Evolutionary conservation across 73 alveolate species (phyloP), one percentile per base, ranked within the genome.

Genomic region (Symbiodinium pilosum): DNA sequence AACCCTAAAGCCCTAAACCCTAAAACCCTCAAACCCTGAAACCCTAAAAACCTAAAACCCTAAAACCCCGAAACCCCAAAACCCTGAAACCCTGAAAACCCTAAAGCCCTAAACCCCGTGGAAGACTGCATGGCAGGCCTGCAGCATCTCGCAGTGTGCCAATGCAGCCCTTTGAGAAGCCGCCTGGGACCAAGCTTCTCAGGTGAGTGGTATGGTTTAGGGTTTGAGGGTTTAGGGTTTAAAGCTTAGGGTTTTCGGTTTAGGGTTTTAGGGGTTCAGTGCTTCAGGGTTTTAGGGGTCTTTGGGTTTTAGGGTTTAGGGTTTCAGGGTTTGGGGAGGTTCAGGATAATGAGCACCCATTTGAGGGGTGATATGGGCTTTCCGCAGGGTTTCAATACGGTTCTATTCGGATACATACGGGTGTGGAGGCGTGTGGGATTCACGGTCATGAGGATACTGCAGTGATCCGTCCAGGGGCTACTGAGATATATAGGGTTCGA

Each of bases 91-190:
- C 34, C 26, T 14, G 5, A 26, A 26, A 3, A 56, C 34, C 73
- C 34, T 56, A 16, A 3, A 8, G 32, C n/a, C 34, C 73, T 3
- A 6, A 11, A 47, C 64, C 24, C 24, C 24, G 24, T 52, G 14
- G 14, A 3, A 28, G 69, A 1, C 21, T 52, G 3, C 1, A 18
- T 28, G 2, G 1, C n/a, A 59, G 77, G 77, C 77, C 77, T 36
- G 39, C 9, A 8, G 0, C 77, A 0, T 18, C 39, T 9, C 77
- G 77, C 28, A 59, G 77, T 28, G 77, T 59, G 36, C 77, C 77
- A 24, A 59, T 59, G 77, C 77, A 59, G 77, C 77, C 77, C 38
- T 59, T 59, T 8, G 77, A 59, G 77, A 59, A 59, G 77, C 77
- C 77, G 77, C 32, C 39, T n/a, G 77, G 77, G 8, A 12, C 77